Conservation (phyloP, 148 eudicot species). For the Cornus controversa region DNA sequence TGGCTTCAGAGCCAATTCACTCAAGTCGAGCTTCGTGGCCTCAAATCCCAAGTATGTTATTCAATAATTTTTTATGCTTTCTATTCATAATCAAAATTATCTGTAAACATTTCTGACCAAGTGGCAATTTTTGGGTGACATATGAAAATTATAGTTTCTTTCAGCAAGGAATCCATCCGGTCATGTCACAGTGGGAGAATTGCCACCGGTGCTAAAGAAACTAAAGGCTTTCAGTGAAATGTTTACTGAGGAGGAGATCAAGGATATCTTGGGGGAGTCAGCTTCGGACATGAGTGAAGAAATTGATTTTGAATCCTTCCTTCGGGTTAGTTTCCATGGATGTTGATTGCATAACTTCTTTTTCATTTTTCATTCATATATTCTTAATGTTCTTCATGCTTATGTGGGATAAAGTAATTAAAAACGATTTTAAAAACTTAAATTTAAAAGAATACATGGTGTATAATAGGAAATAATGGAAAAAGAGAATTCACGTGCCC, state of each 20-base stretch:
- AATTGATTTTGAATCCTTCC: conserved; percentile 81
- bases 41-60: conserved; percentile 56
- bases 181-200: conserved; percentile 46
- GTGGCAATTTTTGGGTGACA: background rate
- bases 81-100: background rate
- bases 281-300: conserved; percentile 57
- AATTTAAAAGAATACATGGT: no score
- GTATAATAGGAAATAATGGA: no score
- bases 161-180: conserved; percentile 48
- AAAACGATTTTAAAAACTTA: no score
- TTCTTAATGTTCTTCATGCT: no score
- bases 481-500: no score
- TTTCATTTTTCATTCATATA: no score
- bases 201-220: conserved; percentile 61
- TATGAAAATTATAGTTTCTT: conserved; percentile 37
- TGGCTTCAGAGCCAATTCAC: conserved; percentile 88
- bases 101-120: background rate
- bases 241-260: conserved; percentile 54
- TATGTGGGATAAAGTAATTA: no score
- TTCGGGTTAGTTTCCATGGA: conserved; percentile 51
- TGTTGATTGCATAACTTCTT: background rate
- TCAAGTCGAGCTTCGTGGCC: conserved; percentile 83
- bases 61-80: background rate
- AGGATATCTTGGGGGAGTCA: conserved; percentile 54
- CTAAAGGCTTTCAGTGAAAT: conserved; percentile 55